phyloP scores from a whole-genome alignment of 139 green algal genomes.

The Desmodesmus armatus region DNA sequence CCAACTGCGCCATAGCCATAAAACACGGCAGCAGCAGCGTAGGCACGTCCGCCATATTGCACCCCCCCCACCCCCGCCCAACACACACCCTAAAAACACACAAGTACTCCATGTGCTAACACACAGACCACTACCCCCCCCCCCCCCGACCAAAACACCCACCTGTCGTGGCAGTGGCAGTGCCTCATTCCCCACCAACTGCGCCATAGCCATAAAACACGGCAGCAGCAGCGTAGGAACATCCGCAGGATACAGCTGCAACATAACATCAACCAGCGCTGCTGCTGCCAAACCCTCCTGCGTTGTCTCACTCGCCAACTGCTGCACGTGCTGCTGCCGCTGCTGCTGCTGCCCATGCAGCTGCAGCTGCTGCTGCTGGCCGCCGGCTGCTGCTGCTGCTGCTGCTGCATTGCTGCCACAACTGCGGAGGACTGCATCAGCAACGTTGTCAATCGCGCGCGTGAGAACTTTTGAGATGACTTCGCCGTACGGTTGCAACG shows the following conservation, averaged over 20 bases:
- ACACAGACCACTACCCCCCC: too few relatives aligned
- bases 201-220: conserved; percentile 48
- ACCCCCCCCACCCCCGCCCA: not conserved
- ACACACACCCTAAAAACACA: too few relatives aligned
- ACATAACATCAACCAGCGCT: conserved; percentile 62
- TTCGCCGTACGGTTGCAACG: conserved; percentile 40
- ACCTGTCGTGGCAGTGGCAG: too few relatives aligned
- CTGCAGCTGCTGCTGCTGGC: not conserved
- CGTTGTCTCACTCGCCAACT: conserved; percentile 55
- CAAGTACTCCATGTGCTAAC: too few relatives aligned
- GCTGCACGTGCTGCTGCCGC: too few relatives aligned
- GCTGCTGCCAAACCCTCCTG: conserved; percentile 60
- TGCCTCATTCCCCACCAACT: too few relatives aligned
- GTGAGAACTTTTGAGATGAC: conserved; percentile 27
- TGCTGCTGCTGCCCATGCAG: too few relatives aligned
- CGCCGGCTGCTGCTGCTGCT: conserved; percentile 19
- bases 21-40: conserved; percentile 53
- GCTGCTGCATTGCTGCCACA: conserved; percentile 33
- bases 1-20: conserved; percentile 49
- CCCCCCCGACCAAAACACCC: too few relatives aligned
- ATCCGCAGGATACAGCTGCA: conserved; percentile 51
- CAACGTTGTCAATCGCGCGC: not conserved
- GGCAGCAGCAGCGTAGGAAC: conserved; percentile 45
- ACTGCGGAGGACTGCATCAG: not conserved
- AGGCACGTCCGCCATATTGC: conserved; percentile 43